Base-by-base conservation (phyloP, 2,329 filamentous ascomycete genomes). In the Dactylellina parvicollis region DNA sequence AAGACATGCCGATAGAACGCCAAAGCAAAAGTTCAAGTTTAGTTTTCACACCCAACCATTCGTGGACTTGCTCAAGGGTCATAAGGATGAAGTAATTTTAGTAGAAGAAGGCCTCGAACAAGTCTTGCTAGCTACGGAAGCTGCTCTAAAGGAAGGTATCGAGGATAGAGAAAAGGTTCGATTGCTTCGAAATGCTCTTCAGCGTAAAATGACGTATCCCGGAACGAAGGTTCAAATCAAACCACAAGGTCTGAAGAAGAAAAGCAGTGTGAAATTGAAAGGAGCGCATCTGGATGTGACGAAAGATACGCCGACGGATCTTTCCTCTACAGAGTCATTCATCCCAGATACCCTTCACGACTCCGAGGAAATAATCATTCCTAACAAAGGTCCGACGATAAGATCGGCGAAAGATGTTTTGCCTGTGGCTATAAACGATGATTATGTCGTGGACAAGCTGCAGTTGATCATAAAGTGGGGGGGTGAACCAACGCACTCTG, bases 401-500 rank as follows among this genome's bases (percentile, higher is more conserved):
- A 70, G 55, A 20, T 67, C 64, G 12, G 32, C 46, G 20, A 65
- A 72, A 54, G 36, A 69, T 34, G 26, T 47, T 7, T 70, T 56
- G 1, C 76, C 76, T 2, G 95, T 94, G 4, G 94, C 95, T 0
- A 92, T 89, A 14, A 95, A 98, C 79, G 92, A 98, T 79, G 92
- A 93, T 78, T 85, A 98, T 52, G 90, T 96, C 0, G 85, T 99
- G 1, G 96, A 99, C 80, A 99, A 99, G 81, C 83, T 99, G 32
- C 95, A 99, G 80, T 86, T 99, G 38, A 96, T 99, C 77, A 95
- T 99, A 81, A 99, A 99, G 80, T 99, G 95, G 96, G 95, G 95
- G 76, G 95, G 95, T 40, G 95, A 99, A 80, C 95, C 96, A 10
- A 99, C 95, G 0, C 96, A 99, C 81, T 96, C 95, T 26, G 96